Evolutionary conservation across 2,329 filamentous ascomycete species (phyloP).

Genomic region (Xylaria sp.): DNA sequence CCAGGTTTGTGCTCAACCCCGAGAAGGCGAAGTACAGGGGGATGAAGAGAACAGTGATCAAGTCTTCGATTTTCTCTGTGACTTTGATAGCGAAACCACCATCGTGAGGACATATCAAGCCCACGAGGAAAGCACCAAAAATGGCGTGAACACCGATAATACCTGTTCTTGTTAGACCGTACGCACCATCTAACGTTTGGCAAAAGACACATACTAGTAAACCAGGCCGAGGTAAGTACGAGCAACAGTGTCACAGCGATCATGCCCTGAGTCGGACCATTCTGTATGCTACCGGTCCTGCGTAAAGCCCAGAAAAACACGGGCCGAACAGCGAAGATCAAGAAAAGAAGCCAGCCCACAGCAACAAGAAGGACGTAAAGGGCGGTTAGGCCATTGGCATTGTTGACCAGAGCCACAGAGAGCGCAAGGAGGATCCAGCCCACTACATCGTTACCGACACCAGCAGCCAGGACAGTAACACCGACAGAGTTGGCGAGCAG

Average conservation of each 20-base stretch:
- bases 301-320: constrained; percentile 78
- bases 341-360: constrained; percentile 79
- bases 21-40: constrained; percentile 95
- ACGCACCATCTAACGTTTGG: background rate
- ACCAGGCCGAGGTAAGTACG: constrained; percentile 74
- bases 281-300: constrained; percentile 80
- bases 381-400: constrained; percentile 81
- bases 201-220: constrained; percentile 55
- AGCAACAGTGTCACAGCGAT: constrained; percentile 85
- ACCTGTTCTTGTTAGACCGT: constrained; percentile 61
- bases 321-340: constrained; percentile 78
- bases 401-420: constrained; percentile 93
- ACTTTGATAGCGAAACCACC: constrained; percentile 90
- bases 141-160: constrained; percentile 95
- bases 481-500: constrained; percentile 85
- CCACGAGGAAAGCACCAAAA: constrained; percentile 91
- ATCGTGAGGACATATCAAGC: constrained; percentile 89
- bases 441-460: constrained; percentile 91
- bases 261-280: constrained; percentile 87
- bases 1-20: constrained; percentile 87
- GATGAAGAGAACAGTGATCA: constrained; percentile 84
- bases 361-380: constrained; percentile 84
- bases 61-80: constrained; percentile 93
- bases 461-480: constrained; percentile 89
- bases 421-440: constrained; percentile 94